These are phyloP conservation scores for Corymbia calophylla DNA, from an alignment of 441 rosid genomes.

Conservation along the genomic window DNA sequence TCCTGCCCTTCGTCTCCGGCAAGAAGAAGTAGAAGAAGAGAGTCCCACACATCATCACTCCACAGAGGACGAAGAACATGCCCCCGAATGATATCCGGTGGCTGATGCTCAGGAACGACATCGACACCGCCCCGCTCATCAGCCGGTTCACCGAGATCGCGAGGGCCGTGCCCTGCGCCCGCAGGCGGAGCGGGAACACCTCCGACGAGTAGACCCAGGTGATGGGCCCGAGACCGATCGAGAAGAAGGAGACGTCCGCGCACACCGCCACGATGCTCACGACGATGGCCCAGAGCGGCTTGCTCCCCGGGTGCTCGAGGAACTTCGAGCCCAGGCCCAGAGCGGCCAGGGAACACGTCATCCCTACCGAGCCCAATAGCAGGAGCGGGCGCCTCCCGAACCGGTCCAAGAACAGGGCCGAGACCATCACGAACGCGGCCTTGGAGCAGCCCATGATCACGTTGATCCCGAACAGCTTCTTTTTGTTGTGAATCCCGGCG, in stretches of 20 bases:
- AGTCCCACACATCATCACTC: slow-evolving; percentile 2
- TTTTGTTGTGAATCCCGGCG: slow-evolving; percentile 43
- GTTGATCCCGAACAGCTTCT: slow-evolving; percentile 32
- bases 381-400: slow-evolving; percentile 56
- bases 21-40: slow-evolving; percentile 4
- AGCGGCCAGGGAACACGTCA: slow-evolving; percentile 25
- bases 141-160: slow-evolving; percentile 12
- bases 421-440: slow-evolving; percentile 32
- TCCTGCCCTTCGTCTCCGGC: slow-evolving; percentile 13
- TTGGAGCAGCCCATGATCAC: slow-evolving; percentile 49
- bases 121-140: slow-evolving; percentile 7
- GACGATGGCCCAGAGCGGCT: slow-evolving; percentile 32
- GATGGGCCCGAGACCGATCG: slow-evolving; percentile 35
- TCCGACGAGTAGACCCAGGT: slow-evolving; percentile 58
- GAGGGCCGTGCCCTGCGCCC: slow-evolving; percentile 30
- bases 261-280: slow-evolving; percentile 31
- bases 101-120: slow-evolving; percentile 6
- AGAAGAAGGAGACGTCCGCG: background rate
- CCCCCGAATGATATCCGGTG: background rate
- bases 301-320: slow-evolving; percentile 20
- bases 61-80: background rate
- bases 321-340: slow-evolving; percentile 45
- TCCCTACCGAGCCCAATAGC: slow-evolving; percentile 40
- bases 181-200: slow-evolving; percentile 36
- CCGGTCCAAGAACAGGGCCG: slow-evolving; percentile 42